Conservation (phyloP, 23 red algal genomes). For the Cyanidium caldarium region DNA sequence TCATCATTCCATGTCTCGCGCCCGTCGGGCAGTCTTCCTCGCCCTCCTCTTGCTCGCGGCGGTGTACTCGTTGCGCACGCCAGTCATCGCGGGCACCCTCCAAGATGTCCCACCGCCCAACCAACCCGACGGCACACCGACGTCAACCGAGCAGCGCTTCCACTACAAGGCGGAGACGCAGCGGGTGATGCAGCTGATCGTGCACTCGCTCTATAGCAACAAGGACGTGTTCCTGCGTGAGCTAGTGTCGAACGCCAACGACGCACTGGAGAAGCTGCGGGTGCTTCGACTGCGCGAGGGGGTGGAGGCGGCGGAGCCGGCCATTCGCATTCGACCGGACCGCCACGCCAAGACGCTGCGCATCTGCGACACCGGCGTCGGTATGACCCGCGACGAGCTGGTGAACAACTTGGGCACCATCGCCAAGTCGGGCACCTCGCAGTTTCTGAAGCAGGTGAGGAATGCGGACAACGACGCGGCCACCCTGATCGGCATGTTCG, state of each 20-base stretch:
- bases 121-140: no score
- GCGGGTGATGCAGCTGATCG: constrained; percentile 92
- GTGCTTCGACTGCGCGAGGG: constrained; percentile 39
- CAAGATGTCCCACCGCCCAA: no score
- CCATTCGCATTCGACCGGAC: constrained; percentile 35
- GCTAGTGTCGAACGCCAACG: constrained; percentile 74
- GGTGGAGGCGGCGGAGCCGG: constrained; percentile 19
- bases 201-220: constrained; percentile 79
- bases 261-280: constrained; percentile 83
- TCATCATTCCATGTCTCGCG: no score
- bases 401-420: constrained; percentile 85
- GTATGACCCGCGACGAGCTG: constrained; percentile 79
- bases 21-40: no score
- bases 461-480: constrained; percentile 11
- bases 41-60: no score
- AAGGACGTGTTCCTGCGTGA: constrained; percentile 84
- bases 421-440: constrained; percentile 54
- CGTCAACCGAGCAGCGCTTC: no score
- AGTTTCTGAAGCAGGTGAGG: constrained; percentile 48
- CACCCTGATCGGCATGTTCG: constrained; percentile 85
- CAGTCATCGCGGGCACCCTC: no score
- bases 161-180: constrained; percentile 66
- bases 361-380: constrained; percentile 59
- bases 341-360: constrained; percentile 24
- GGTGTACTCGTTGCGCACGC: no score